Base-by-base conservation (phyloP, 768 basidiomycete genomes). In the Boletus reticulatus region DNA sequence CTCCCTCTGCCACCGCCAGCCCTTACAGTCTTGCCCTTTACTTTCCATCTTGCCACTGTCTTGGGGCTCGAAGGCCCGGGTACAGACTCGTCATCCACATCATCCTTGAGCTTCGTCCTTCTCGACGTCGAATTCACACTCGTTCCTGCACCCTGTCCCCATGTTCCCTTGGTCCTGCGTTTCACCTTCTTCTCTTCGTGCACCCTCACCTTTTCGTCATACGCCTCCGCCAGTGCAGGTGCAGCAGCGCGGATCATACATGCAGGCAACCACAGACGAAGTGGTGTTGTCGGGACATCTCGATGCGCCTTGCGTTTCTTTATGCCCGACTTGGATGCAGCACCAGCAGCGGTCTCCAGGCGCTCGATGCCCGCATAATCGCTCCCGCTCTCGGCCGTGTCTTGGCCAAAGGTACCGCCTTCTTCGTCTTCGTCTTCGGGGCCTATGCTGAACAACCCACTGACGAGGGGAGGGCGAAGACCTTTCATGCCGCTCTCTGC, bases 221-320 rank as follows among this genome's bases (percentile, higher is more conserved):
- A 94, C 17, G 78, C 78, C 42, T 80, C 71, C 6, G 87, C 86
- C 22, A 95, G 66, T 4, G 72, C 71, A 10, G 91, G 88, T 56
- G 84, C 87, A 3, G 81, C 90, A 32, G 84, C 69, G 13, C 75
- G 71, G 12, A 94, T 81, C 78, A 96, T 87, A 50, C 80, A 85
- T 22, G 88, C 91, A 0, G 93, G 89, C 71, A 94, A 80, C 93
- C 93, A 96, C 13, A 93, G 67, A 14, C 87, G 78, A 47, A 86
- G 67, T 52, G 81, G 80, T 45, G 75, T 78, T n/a, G 75, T 71
- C 0, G 86, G 85, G 6, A 59, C 38, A 58, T 68, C 69, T 19
- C 65, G 70, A 53, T 56, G 65, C 8, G 60, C 58, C 56, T 62
- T 67, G 39, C 59, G 64, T 59, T 47, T 67, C 55, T 62, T 69